These are phyloP conservation scores for Mortierella claussenii DNA, from an alignment of 192 early-diverging fungal species.

Conservation along the genomic window DNA sequence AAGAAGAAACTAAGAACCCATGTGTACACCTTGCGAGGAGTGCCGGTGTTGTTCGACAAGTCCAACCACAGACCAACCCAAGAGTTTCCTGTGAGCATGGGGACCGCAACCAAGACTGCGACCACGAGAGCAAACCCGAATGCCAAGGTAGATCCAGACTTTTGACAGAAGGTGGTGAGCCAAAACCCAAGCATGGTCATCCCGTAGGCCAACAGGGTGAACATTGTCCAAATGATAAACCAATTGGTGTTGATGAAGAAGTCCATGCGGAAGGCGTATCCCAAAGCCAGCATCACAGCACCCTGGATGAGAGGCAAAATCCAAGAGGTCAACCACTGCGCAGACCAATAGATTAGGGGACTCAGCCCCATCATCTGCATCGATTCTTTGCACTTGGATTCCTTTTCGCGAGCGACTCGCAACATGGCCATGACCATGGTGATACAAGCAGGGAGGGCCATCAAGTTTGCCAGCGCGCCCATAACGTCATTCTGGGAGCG, in stretches of 20 bases:
- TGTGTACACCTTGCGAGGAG: background rate
- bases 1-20: slow-evolving; percentile 52
- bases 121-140: slow-evolving; percentile 51
- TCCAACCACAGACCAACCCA: slow-evolving; percentile 62
- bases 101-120: slow-evolving; percentile 75
- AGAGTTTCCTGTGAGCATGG: slow-evolving; percentile 70
- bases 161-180: slow-evolving; percentile 73
- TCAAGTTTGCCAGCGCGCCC: slow-evolving; percentile 54
- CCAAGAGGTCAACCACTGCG: slow-evolving; percentile 66
- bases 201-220: slow-evolving; percentile 74
- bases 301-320: slow-evolving; percentile 66
- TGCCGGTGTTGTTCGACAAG: slow-evolving; percentile 2
- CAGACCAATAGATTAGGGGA: slow-evolving; percentile 67
- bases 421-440: slow-evolving; percentile 65
- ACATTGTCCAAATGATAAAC: slow-evolving; percentile 62
- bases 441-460: slow-evolving; percentile 64
- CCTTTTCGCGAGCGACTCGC: slow-evolving; percentile 79
- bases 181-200: slow-evolving; percentile 75
- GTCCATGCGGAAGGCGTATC: slow-evolving; percentile 67
- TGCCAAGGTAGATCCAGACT: slow-evolving; percentile 50
- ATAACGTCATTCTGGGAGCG: slow-evolving; percentile 62
- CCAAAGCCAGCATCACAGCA: slow-evolving; percentile 66
- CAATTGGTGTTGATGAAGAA: slow-evolving; percentile 72
- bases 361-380: slow-evolving; percentile 84
- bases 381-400: slow-evolving; percentile 71